Base-by-base conservation (phyloP, 352 stramenopile genomes). In the Phytophthora pisi region DNA sequence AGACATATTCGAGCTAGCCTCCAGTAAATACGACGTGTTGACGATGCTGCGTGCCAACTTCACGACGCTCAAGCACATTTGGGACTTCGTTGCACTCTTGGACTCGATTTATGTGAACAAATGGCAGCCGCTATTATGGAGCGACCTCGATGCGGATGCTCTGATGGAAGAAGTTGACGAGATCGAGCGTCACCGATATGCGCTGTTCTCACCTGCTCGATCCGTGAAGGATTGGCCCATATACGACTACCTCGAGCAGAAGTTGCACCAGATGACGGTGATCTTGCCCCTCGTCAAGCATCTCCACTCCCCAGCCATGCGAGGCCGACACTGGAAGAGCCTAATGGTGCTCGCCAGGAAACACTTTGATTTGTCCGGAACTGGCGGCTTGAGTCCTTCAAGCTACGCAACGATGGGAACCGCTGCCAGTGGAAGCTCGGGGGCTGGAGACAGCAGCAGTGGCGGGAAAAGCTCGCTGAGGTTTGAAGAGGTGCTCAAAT, bases 1-100 rank as follows among this genome's bases (percentile, higher is more conserved):
- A 70, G 95, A 98, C 50, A 95, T 98, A 68, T 99, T 98, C 71
- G 96, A 99, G 66, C 74, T 99, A 10, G 70, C 88, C 1, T 76
- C 82, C 1, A 96, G 81, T 20, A 92, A 91, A 26, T 82, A 89
- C 34, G 84, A 93, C n/a, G 78, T 96, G 46, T 84, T 98, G 20
- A 72, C 76, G 7, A 72, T 87, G 50, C 85, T 97, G 16, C 82
- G 93, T 1, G 73, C 43, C 18, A 96, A 98, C 67, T 93, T 98
- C 52, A 86, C 88, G 18, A 78, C 96, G 28, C 78, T 99, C 2
- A 97, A 97, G 54, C 73, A 90, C 26, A 78, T 98, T 13, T 99
- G 96, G 96, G 92, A 98, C 69, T 94, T 98, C 59, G 94, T 98
- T 23, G 86, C 86, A 5, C 83, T 97, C 36, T 75, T 98, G 26